Percentiles rank a stretch among this genome's conserved stretches.
These are phyloP conservation scores for Ceratocystis colombiana DNA, from an alignment of 2,329 filamentous ascomycete species.

Conservation along the genomic window DNA sequence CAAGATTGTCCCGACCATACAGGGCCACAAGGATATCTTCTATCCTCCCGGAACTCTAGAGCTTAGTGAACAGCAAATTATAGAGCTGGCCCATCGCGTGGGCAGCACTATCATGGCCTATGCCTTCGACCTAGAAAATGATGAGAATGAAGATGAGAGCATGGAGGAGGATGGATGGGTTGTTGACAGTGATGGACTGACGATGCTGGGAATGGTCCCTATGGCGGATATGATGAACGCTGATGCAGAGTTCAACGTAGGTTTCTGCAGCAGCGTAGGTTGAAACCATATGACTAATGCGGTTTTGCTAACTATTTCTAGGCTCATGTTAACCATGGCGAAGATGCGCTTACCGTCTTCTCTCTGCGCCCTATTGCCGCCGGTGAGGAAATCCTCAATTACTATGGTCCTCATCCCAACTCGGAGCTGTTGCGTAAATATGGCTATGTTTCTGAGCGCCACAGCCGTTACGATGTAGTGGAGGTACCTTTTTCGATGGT, in stretches of 20 bases:
- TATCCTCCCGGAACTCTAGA: constrained; percentile 33
- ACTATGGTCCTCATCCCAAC: constrained; percentile 76
- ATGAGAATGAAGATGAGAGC: constrained; percentile 45
- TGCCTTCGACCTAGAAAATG: constrained; percentile 66
- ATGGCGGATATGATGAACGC: constrained; percentile 86
- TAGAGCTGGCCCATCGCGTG: constrained; percentile 61
- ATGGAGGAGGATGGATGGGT: constrained; percentile 55
- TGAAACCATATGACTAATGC: constrained; percentile 9
- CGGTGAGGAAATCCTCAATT: constrained; percentile 74
- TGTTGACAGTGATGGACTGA: constrained; percentile 49
- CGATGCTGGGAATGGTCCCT: constrained; percentile 74
- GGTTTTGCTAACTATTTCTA: constrained; percentile 28
- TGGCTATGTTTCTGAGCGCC: constrained; percentile 73
- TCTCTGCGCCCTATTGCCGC: constrained; percentile 56
- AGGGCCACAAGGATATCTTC: constrained; percentile 40
- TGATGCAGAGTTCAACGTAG: constrained; percentile 69
- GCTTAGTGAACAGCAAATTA: constrained; percentile 38
- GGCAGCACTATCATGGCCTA: constrained; percentile 87
- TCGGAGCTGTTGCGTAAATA: constrained; percentile 76
- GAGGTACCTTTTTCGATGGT: constrained; percentile 60
- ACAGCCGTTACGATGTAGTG: constrained; percentile 69
- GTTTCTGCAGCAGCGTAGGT: neutral
- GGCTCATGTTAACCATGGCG: constrained; percentile 46
- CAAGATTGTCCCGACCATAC: constrained; percentile 43
- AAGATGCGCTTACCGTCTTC: constrained; percentile 56